Conservation (phyloP, 1,139 yeast species). For the Lodderomyces beijingensis region DNA sequence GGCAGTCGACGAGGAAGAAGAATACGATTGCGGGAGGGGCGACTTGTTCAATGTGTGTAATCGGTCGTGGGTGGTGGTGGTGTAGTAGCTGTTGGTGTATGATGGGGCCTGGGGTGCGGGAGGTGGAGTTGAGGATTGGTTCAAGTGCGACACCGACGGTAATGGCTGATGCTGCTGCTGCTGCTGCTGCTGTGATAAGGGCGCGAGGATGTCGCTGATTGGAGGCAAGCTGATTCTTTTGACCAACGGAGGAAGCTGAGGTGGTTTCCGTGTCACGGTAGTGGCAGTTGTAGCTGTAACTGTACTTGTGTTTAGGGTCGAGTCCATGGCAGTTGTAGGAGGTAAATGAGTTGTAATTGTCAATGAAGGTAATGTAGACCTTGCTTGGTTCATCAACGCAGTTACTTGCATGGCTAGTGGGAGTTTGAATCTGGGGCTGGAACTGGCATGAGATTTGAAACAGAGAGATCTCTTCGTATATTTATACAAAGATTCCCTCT, state of each 20-base stretch:
- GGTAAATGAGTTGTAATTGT: constrained; percentile 1
- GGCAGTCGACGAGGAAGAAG: neutral
- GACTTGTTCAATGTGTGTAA: constrained; percentile 1
- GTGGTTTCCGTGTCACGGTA: neutral
- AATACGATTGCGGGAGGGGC: constrained; percentile 1
- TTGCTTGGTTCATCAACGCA: constrained; percentile 3
- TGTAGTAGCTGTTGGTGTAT: constrained; percentile 1
- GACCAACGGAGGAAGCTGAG: constrained; percentile 1
- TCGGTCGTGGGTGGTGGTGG: constrained; percentile 3
- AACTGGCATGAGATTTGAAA: neutral
- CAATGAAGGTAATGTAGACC: constrained; percentile 5
- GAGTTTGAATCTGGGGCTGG: neutral
- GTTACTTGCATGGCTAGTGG: constrained; percentile 4
- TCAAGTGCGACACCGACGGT: constrained; percentile 8
- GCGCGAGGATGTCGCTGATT: constrained; percentile 28
- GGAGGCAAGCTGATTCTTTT: constrained; percentile 30
- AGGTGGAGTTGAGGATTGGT: constrained; percentile 4
- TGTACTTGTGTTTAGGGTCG: constrained; percentile 1
- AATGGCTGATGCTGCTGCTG: constrained; percentile 6
- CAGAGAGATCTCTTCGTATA: neutral
- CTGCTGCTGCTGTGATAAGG: constrained; percentile 5
- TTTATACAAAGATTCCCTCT: too few species aligned
- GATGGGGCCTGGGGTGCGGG: too few species aligned
- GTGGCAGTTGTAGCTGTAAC: constrained; percentile 1
- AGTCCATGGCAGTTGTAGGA: too few species aligned